A percentile compares a stretch with the other conserved stretches of the same genome.
These are phyloP conservation scores for Gymnopus androsaceus DNA, from an alignment of 1,284 basidiomycete species.

Conservation along the genomic window DNA sequence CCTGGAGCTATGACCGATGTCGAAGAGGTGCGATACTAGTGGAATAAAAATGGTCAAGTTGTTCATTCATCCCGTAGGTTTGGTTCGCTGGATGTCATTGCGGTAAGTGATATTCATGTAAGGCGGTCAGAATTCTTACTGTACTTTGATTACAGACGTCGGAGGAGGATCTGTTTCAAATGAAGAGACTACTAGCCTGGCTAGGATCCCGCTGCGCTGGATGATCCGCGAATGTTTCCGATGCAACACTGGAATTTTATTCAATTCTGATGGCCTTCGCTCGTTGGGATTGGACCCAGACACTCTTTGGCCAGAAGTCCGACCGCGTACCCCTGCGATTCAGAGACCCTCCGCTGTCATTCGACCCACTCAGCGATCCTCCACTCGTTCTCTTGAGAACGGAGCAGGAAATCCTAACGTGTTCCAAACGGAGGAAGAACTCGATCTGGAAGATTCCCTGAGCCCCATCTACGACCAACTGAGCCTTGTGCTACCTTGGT, in stretches of 20 bases:
- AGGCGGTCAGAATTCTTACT: neutral
- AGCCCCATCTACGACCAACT: slow-evolving; percentile 51
- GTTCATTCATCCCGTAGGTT: neutral
- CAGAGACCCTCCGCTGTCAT: neutral
- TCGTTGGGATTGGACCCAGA: slow-evolving; percentile 39
- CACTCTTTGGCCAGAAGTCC: slow-evolving; percentile 25
- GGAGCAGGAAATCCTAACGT: neutral
- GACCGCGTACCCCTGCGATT: slow-evolving; percentile 22
- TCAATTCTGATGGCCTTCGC: slow-evolving; percentile 37
- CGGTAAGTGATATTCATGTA: slow-evolving; percentile 5
- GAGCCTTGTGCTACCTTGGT: slow-evolving; percentile 38
- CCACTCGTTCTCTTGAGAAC: neutral
- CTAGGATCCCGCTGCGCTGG: slow-evolving; percentile 64
- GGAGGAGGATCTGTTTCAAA: slow-evolving; percentile 59
- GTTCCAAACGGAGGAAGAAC: slow-evolving; percentile 37
- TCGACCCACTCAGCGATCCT: slow-evolving; percentile 8
- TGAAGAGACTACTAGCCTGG: slow-evolving; percentile 50
- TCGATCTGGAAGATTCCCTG: slow-evolving; percentile 45
- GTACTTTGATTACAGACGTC: slow-evolving; percentile 39
- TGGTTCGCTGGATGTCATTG: slow-evolving; percentile 21
- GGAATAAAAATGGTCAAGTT: neutral
- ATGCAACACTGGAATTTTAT: slow-evolving; percentile 44
- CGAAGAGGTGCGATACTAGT: slow-evolving; percentile 20
- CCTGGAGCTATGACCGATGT: slow-evolving; percentile 18
- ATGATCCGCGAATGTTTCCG: slow-evolving; percentile 69